A percentile compares a stretch with the other conserved stretches of the same genome.
Evolutionary conservation across 2,329 filamentous ascomycete genomes (phyloP).

Genomic region (Beauveria australis): DNA sequence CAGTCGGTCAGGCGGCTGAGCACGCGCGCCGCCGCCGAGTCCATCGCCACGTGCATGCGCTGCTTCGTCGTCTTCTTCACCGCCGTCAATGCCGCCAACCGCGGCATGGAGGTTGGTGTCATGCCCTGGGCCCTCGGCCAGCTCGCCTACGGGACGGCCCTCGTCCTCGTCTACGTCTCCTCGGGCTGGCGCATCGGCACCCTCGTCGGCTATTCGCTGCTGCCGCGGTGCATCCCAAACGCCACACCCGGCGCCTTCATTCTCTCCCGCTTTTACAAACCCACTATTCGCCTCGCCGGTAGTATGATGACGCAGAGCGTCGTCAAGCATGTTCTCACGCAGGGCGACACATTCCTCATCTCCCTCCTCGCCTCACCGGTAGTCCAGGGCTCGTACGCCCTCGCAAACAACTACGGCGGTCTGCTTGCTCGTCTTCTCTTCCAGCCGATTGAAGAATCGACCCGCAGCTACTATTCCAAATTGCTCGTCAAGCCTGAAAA

Average conservation of each 20-base stretch:
- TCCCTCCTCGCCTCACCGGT: slow-evolving; percentile 65
- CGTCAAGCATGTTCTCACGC: slow-evolving; percentile 88
- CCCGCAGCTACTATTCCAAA: slow-evolving; percentile 79
- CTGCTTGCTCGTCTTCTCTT: slow-evolving; percentile 82
- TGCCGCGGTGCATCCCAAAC: slow-evolving; percentile 35
- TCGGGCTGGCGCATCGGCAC: slow-evolving; percentile 50
- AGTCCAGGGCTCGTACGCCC: slow-evolving; percentile 83
- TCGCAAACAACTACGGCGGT: slow-evolving; percentile 91
- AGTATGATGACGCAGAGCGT: slow-evolving; percentile 82
- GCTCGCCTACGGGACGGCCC: slow-evolving; percentile 59
- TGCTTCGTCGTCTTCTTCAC: slow-evolving; percentile 66
- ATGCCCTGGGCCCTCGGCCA: slow-evolving; percentile 88
- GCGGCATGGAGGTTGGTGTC: slow-evolving; percentile 55
- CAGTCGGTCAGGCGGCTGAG: slow-evolving; percentile 76
- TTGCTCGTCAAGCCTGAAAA: slow-evolving; percentile 44
- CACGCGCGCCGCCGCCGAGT: slow-evolving; percentile 74
- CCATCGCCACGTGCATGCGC: slow-evolving; percentile 67
- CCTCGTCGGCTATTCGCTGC: slow-evolving; percentile 59
- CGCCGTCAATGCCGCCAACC: slow-evolving; percentile 53
- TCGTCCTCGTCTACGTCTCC: slow-evolving; percentile 63
- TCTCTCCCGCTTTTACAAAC: slow-evolving; percentile 55
- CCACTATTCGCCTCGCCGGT: slow-evolving; percentile 64
- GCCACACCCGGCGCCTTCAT: slow-evolving; percentile 33
- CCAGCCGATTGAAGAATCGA: slow-evolving; percentile 91
- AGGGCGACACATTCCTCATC: slow-evolving; percentile 87